Conservation (phyloP, 306 rosid genomes). For the Neltuma alba region DNA sequence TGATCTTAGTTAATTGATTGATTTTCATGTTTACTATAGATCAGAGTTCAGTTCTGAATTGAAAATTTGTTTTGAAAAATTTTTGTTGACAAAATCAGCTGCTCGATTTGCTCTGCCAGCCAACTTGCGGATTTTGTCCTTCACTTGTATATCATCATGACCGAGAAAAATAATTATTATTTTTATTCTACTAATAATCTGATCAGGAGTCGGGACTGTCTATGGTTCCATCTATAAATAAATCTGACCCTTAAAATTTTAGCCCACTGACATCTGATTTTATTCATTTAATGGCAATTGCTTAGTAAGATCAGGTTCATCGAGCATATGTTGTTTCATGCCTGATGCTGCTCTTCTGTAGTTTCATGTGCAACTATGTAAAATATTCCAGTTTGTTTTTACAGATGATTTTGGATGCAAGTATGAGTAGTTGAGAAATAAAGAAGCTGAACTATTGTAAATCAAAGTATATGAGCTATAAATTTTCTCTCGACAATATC, state of each 20-base stretch:
- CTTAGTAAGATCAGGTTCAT: neutral
- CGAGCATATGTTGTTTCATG: neutral
- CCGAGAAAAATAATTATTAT: neutral
- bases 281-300: neutral
- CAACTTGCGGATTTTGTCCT: neutral
- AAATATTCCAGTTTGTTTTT: conserved; percentile 9
- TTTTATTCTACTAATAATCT: neutral
- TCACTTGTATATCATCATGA: neutral
- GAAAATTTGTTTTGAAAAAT: neutral
- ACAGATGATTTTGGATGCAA: conserved; percentile 18
- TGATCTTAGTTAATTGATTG: conserved; percentile 28
- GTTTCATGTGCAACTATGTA: conserved; percentile 2
- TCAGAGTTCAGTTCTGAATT: conserved; percentile 9
- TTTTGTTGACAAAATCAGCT: neutral
- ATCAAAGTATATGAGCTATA: conserved; percentile 3
- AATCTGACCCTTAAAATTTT: neutral
- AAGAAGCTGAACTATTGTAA: conserved; percentile 1
- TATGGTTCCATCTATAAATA: neutral
- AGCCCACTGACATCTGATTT: neutral
- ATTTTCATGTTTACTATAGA: conserved; percentile 2
- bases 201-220: neutral
- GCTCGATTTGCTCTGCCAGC: neutral
- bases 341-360: neutral
- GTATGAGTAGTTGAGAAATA: conserved; percentile 20
- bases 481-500: conserved; percentile 14